A percentile compares a stretch with the other conserved stretches of the same genome.
Evolutionary conservation across 352 stramenopile genomes (phyloP).

Genomic region (Phytophthora fragariaefolia): DNA sequence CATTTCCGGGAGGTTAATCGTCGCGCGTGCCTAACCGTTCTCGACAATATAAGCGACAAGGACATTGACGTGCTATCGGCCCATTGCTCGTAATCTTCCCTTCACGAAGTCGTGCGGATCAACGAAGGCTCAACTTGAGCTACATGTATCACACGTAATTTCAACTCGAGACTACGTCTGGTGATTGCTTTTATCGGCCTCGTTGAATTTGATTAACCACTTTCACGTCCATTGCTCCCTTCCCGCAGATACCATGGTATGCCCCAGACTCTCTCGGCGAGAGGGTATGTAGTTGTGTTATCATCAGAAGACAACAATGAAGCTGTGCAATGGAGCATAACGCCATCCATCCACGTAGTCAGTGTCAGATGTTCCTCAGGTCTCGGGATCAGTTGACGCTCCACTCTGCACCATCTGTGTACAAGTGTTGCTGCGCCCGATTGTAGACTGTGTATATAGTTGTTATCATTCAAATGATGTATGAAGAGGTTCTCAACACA

Average conservation of each 20-base stretch:
- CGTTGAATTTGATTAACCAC: constrained; percentile 4
- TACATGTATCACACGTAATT: constrained; percentile 12
- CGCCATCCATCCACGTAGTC: too few species aligned
- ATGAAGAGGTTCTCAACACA: too few species aligned
- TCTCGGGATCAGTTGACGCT: constrained; percentile 11
- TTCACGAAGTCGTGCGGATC: too few species aligned
- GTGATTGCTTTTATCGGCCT: constrained; percentile 5
- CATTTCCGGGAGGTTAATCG: constrained; percentile 79
- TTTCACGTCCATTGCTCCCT: not conserved
- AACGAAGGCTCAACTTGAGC: too few species aligned
- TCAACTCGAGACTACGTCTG: constrained; percentile 20
- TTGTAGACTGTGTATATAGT: not conserved
- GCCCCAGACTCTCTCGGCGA: too few species aligned
- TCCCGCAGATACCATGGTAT: too few species aligned
- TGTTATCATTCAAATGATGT: too few species aligned
- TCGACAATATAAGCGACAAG: constrained; percentile 60
- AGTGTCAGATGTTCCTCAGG: too few species aligned
- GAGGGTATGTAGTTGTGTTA: too few species aligned
- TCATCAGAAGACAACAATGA: too few species aligned
- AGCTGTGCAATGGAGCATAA: too few species aligned
- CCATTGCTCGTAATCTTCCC: constrained; percentile 6
- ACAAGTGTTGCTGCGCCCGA: constrained; percentile 9
- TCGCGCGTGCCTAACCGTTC: constrained; percentile 62
- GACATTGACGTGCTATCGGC: constrained; percentile 35
- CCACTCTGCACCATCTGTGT: too few species aligned